phyloP scores from a whole-genome alignment of 192 early-diverging fungal species.

The Backusella sp. region DNA sequence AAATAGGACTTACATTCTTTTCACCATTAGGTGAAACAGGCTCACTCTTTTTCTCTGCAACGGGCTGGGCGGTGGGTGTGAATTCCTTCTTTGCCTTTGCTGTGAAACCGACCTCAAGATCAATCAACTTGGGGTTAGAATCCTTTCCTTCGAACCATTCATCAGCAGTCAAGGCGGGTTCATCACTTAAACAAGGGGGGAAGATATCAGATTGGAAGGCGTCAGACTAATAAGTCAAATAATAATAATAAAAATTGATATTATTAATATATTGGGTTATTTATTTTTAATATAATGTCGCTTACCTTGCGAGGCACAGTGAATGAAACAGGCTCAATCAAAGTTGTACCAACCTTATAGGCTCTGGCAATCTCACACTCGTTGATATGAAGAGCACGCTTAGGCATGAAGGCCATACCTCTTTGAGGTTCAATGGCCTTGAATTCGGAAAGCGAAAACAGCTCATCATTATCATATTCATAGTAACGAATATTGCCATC shows the following conservation, averaged over 20 bases:
- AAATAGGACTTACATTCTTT: conserved; percentile 43
- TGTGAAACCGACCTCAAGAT: conserved; percentile 70
- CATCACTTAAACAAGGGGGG: conserved; percentile 80
- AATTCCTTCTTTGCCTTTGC: conserved; percentile 72
- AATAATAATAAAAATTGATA: not conserved
- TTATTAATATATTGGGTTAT: not conserved
- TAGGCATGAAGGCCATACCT: conserved; percentile 91
- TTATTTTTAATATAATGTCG: not conserved
- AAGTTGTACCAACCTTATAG: conserved; percentile 87
- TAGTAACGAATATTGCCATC: conserved; percentile 99
- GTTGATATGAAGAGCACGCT: conserved; percentile 81
- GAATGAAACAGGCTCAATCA: conserved; percentile 96
- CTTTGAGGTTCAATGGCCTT: conserved; percentile 90
- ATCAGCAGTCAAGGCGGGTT: conserved; percentile 83
- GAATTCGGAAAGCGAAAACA: conserved; percentile 87
- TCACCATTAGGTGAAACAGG: conserved; percentile 44
- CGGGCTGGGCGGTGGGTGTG: conserved; percentile 64
- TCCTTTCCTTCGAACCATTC: conserved; percentile 90
- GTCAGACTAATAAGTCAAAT: conserved; percentile 66
- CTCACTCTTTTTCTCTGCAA: conserved; percentile 29
- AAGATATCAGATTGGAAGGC: conserved; percentile 96
- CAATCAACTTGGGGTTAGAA: conserved; percentile 75
- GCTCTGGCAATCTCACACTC: conserved; percentile 92
- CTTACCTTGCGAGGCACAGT: conserved; percentile 91
- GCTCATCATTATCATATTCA: conserved; percentile 94